Conservation (phyloP, 176 grass and related monocot genomes). For the Zoysia pacifica region DNA sequence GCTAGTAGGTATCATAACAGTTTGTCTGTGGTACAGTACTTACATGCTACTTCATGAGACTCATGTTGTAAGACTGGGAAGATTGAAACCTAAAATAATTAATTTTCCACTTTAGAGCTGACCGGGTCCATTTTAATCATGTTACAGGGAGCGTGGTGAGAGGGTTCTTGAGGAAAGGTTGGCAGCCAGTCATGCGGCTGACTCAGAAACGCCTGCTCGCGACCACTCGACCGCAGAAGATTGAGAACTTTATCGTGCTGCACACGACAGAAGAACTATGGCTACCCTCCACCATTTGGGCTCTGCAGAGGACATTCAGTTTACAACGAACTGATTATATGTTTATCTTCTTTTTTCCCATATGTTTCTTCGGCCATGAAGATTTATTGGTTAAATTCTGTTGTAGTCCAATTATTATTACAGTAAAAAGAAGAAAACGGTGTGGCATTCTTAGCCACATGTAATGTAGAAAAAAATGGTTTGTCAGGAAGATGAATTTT, state of each 20-base stretch:
- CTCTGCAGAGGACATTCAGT: conserved; percentile 40
- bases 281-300: not conserved
- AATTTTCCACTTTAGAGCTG: not conserved
- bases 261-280: conserved; percentile 21
- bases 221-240: conserved; percentile 42
- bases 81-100: not conserved
- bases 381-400: conserved; percentile 58
- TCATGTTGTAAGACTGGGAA: not conserved
- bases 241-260: conserved; percentile 19
- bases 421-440: conserved; percentile 34
- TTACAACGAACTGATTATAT: conserved; percentile 42
- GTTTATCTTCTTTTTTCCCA: conserved; percentile 31
- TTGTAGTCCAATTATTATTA: conserved; percentile 38
- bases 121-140: not conserved
- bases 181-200: conserved; percentile 48
- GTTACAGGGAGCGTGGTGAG: conserved; percentile 76
- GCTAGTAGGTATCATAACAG: not conserved
- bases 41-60: not conserved
- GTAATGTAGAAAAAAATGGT: conserved; percentile 53
- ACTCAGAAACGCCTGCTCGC: conserved; percentile 43
- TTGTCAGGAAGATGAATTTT: not conserved
- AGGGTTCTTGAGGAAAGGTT: conserved; percentile 81
- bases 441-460: conserved; percentile 18
- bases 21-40: not conserved
- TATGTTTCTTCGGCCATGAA: conserved; percentile 15